Conservation (phyloP, 192 early-diverging fungal genomes). For the Thamnidium elegans region DNA sequence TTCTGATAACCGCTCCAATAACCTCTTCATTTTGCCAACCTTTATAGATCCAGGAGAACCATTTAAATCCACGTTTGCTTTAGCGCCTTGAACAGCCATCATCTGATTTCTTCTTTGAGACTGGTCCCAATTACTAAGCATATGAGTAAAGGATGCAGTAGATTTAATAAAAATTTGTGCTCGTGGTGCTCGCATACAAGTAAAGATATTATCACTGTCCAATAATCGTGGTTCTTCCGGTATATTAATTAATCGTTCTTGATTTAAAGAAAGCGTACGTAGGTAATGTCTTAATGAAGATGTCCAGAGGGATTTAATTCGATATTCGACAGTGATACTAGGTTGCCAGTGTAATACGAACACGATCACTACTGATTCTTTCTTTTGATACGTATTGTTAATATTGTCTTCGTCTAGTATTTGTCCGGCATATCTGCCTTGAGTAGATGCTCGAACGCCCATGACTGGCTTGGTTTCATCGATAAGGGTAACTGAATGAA, state of each 20-base stretch:
- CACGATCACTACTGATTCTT: conserved; percentile 58
- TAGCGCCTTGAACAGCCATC: conserved; percentile 34
- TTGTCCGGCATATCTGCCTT: not conserved
- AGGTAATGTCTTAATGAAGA: conserved; percentile 7
- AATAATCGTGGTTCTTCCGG: not conserved
- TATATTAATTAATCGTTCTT: not conserved
- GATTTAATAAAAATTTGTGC: conserved; percentile 51
- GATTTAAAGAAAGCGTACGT: not conserved
- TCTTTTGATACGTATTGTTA: conserved; percentile 5
- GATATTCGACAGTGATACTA: conserved; percentile 73
- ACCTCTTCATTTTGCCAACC: conserved; percentile 44
- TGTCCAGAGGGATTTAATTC: conserved; percentile 50
- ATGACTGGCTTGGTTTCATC: conserved; percentile 36
- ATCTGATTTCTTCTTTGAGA: conserved; percentile 42
- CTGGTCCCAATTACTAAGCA: conserved; percentile 34
- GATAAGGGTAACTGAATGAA: conserved; percentile 51
- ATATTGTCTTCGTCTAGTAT: not conserved
- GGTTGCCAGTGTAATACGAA: conserved; percentile 71
- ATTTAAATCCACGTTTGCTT: conserved; percentile 14
- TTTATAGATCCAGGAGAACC: conserved; percentile 49
- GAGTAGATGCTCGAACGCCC: not conserved
- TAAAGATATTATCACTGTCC: conserved; percentile 19
- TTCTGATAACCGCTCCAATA: conserved; percentile 43
- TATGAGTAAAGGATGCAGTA: conserved; percentile 43
- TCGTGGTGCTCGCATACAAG: conserved; percentile 42